Evolutionary conservation across 169 alveolate genomes (phyloP), one percentile per base, ranked within the genome.

Genomic region (Cryptosporidium sp.): DNA sequence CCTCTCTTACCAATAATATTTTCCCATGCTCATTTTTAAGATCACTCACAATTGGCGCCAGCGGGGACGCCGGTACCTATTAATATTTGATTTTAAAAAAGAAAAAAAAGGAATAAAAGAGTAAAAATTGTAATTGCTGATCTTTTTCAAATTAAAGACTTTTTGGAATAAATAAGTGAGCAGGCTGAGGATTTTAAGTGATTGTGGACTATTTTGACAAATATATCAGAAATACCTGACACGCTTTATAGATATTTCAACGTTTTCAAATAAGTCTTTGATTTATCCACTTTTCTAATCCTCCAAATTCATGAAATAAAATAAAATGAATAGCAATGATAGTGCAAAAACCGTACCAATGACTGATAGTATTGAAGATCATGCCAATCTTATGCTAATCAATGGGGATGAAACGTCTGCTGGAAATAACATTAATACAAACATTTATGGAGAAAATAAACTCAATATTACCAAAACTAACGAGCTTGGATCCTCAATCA

Each of bases 401-500:
- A 26, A 26, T 55, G 37, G 18, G 29, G 67, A 55, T 10, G 67
- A 55, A 26, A 21, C 67, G 2, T 55, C 67, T 23, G 12, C 18
- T 55, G 65, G 33, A 14, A 70, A n/a, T 48, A 33, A 29, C 29
- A 70, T 70, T 18, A 58, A 58, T 73, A 10, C 39, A 23, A 43
- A 50, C 4, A 51, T 69, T 14, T 69, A 39, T n/a, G 39, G 45
- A 1, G 86, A 73, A 16, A 52, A 41, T 6, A 59, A 52, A 23
- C 35, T 51, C 18, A 73, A 58, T 59, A 31, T 73, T 12, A 39
- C 86, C 3, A 55, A 50, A 41, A 59, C 33, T 9, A 58, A 41
- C 39, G 86, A 73, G 37, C 70, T 73, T 3, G 86, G 86, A 7
- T 80, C 89, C 3, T 65, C 89, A 41, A 31, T 9, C 4, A 80